These are phyloP conservation scores for Hemisphaericaspora subhashii DNA, from an alignment of 1,139 yeast genomes.

Conservation along the genomic window DNA sequence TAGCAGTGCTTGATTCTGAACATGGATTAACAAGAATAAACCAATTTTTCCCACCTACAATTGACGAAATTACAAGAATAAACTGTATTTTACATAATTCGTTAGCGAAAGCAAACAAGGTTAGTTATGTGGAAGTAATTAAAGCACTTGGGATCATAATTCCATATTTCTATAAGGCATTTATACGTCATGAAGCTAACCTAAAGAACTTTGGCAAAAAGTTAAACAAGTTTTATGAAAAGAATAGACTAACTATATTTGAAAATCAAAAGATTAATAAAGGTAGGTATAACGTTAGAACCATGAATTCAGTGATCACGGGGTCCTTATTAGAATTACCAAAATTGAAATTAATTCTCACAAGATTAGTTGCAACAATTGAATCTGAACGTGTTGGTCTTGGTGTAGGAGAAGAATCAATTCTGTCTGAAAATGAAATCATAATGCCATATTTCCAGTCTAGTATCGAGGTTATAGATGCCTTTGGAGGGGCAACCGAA, in stretches of 20 bases:
- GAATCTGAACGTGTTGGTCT: slow-evolving; percentile 7
- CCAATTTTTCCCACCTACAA: slow-evolving; percentile 86
- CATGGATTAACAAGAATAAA: slow-evolving; percentile 65
- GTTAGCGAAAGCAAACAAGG: slow-evolving; percentile 61
- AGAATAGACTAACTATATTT: slow-evolving; percentile 48
- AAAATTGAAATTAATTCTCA: slow-evolving; percentile 64
- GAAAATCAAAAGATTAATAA: slow-evolving; percentile 30
- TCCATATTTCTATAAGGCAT: slow-evolving; percentile 90
- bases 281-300: slow-evolving; percentile 49
- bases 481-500: slow-evolving; percentile 64
- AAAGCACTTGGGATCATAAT: slow-evolving; percentile 77
- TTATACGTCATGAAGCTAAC: slow-evolving; percentile 89
- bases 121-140: slow-evolving; percentile 71
- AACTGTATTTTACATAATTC: slow-evolving; percentile 83
- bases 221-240: slow-evolving; percentile 47
- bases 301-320: slow-evolving; percentile 67
- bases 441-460: slow-evolving; percentile 44
- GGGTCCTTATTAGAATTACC: slow-evolving; percentile 69
- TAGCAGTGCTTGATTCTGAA: slow-evolving; percentile 51
- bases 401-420: background rate
- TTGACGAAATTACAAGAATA: slow-evolving; percentile 87
- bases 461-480: slow-evolving; percentile 68
- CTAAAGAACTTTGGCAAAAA: slow-evolving; percentile 31
- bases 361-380: slow-evolving; percentile 45
- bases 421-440: slow-evolving; percentile 17